Percentiles rank a stretch among this genome's conserved stretches.
Conservation (phyloP, 208 protist species). For the Sergeia podlipaevii region DNA sequence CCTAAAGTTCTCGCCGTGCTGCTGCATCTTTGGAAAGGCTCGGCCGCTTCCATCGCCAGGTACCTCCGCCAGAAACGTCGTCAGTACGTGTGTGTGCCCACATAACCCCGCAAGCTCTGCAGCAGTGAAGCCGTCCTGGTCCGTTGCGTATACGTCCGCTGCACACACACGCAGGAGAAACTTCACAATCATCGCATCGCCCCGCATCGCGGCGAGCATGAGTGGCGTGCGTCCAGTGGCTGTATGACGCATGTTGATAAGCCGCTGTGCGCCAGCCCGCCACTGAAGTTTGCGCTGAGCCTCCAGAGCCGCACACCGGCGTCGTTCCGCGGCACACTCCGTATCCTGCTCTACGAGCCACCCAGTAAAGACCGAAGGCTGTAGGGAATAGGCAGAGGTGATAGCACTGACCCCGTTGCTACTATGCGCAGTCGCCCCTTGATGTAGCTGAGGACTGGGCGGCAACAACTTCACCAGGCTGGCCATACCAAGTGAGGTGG, state of each 20-base stretch:
- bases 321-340: not conserved
- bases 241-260: constrained; percentile 62
- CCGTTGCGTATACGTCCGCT: constrained; percentile 35
- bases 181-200: constrained; percentile 32
- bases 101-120: constrained; percentile 69
- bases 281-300: constrained; percentile 14
- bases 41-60: constrained; percentile 25
- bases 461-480: not conserved
- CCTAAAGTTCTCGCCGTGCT: constrained; percentile 61
- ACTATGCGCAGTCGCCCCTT: not conserved
- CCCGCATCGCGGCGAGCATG: constrained; percentile 76
- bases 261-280: constrained; percentile 41
- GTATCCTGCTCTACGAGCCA: not conserved
- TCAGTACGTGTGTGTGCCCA: constrained; percentile 53
- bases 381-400: not conserved
- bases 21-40: constrained; percentile 34
- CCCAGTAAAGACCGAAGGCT: not conserved
- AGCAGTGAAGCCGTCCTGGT: constrained; percentile 49
- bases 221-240: constrained; percentile 67
- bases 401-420: not conserved
- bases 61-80: constrained; percentile 28
- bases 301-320: not conserved
- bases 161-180: constrained; percentile 58
- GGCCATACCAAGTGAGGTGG: too few species aligned
- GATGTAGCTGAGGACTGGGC: too few species aligned